Conservation (phyloP, 352 stramenopile species). For the Pythium chondricola region DNA sequence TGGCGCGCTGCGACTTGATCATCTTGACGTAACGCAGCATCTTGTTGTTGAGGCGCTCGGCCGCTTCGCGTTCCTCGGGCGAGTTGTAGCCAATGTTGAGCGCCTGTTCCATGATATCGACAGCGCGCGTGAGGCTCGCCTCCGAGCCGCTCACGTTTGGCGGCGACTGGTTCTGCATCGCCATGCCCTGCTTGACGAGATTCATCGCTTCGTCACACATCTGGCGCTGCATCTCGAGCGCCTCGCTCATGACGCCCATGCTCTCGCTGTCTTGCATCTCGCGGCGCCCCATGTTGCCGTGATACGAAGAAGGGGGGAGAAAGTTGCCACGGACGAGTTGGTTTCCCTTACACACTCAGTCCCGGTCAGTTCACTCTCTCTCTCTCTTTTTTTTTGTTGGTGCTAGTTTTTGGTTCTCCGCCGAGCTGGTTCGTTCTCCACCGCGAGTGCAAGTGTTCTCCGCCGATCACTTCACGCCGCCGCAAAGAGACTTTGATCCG, state of each 20-base stretch:
- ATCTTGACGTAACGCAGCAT: constrained; percentile 44
- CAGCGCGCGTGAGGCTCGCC: constrained; percentile 15
- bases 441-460: too few species aligned
- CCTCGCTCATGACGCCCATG: constrained; percentile 21
- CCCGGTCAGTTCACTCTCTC: not conserved
- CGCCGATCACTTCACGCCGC: too few species aligned
- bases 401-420: not conserved
- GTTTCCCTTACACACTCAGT: not conserved
- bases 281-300: constrained; percentile 11
- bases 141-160: constrained; percentile 20
- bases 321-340: not conserved
- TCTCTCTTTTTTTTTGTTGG: constrained; percentile 1
- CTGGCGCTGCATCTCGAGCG: constrained; percentile 31
- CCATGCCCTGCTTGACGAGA: constrained; percentile 29
- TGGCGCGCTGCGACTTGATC: constrained; percentile 32
- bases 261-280: constrained; percentile 18
- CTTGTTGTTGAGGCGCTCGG: constrained; percentile 32
- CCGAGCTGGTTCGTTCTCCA: not conserved
- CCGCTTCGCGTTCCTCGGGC: constrained; percentile 25
- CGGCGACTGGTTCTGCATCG: constrained; percentile 23
- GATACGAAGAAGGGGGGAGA: not conserved
- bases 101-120: constrained; percentile 36
- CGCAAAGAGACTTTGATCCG: too few species aligned
- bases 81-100: constrained; percentile 25
- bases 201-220: constrained; percentile 34